These are phyloP conservation scores for Tritrichomonas foetus DNA, from an alignment of 208 protist species.

Conservation along the genomic window DNA sequence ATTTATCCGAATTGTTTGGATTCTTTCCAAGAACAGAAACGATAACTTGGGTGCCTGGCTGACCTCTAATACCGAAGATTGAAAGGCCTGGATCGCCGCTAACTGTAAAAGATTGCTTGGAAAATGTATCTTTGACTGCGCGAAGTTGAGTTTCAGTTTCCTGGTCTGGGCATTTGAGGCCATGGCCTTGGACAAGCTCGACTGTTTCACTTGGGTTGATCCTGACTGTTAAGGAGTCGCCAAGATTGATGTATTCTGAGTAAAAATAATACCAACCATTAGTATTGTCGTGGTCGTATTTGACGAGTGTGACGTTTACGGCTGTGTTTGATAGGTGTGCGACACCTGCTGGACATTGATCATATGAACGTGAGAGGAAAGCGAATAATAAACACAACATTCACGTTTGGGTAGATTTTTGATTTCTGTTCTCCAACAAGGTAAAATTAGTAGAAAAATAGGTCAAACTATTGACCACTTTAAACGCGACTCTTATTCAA, in stretches of 20 bases:
- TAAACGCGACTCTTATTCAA: no score
- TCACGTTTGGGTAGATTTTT: no score
- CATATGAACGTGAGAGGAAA: no score
- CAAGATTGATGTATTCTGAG: background rate
- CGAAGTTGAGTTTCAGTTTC: background rate
- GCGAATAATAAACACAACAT: no score
- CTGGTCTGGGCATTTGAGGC: background rate
- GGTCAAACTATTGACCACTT: no score
- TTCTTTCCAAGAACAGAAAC: background rate
- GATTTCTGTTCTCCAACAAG: no score
- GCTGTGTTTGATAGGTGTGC: background rate
- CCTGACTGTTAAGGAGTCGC: background rate
- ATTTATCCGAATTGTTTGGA: background rate
- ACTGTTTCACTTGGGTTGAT: background rate
- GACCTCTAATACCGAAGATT: background rate
- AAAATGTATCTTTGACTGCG: background rate
- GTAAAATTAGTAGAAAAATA: no score
- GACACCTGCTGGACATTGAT: background rate
- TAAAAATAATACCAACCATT: constrained; percentile 22
- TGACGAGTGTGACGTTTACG: background rate
- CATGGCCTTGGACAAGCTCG: background rate
- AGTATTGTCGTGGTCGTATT: no score
- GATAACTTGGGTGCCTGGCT: background rate
- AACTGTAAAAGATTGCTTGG: background rate
- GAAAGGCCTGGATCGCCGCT: background rate